Evolutionary conservation across 371 early-diverging fungal species (phyloP).

Genomic region (Mortierella sp.): DNA sequence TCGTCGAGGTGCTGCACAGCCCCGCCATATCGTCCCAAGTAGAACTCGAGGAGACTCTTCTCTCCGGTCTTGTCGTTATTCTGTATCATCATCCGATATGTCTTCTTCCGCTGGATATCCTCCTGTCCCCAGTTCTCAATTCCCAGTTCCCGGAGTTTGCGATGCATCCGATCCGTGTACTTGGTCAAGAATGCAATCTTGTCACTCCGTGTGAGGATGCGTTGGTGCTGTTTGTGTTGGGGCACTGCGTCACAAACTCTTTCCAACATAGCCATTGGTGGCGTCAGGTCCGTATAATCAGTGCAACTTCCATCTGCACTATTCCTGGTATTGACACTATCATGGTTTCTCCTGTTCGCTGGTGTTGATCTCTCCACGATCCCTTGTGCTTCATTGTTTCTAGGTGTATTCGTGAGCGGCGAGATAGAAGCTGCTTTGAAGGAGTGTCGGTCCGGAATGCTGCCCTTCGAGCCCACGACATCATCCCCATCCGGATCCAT

Average conservation of each 20-base stretch:
- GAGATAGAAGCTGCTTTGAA: too few species aligned
- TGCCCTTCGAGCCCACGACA: too few species aligned
- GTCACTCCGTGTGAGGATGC: conserved; percentile 17
- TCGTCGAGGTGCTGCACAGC: conserved; percentile 3
- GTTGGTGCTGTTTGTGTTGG: conserved; percentile 11
- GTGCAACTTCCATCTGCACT: too few species aligned
- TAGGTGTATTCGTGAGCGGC: too few species aligned
- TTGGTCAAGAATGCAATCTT: conserved; percentile 50
- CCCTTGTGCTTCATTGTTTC: too few species aligned
- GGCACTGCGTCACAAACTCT: neutral
- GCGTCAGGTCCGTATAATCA: too few species aligned
- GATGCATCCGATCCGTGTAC: conserved; percentile 46
- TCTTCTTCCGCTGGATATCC: conserved; percentile 55
- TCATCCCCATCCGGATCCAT: too few species aligned
- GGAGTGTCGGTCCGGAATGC: too few species aligned
- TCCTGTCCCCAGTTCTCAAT: conserved; percentile 52
- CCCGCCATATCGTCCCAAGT: conserved; percentile 53
- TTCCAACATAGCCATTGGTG: neutral
- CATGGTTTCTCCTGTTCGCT: too few species aligned
- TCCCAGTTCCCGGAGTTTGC: conserved; percentile 31
- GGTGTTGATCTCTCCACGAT: too few species aligned
- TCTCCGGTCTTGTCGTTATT: conserved; percentile 56
- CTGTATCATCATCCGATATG: conserved; percentile 56
- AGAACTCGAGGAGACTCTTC: conserved; percentile 51
- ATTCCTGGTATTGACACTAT: too few species aligned